Conservation (phyloP, 1,139 yeast genomes). For the Arxiozyma heterogenica region DNA sequence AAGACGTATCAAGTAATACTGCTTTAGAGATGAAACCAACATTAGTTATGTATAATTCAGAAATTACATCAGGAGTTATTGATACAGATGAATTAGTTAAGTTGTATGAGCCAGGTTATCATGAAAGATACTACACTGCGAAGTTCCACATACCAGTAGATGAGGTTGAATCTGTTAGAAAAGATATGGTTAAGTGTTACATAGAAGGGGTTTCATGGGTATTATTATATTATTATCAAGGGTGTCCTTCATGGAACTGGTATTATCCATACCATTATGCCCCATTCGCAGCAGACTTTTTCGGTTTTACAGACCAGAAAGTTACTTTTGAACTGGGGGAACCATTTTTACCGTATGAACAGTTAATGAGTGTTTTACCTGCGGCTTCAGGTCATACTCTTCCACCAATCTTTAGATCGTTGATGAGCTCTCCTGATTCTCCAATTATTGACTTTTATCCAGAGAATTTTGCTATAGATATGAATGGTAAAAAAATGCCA, state of each 20-base stretch:
- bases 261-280: conserved; percentile 96
- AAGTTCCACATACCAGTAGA: conserved; percentile 57
- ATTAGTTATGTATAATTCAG: conserved; percentile 26
- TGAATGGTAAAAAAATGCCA: conserved; percentile 90
- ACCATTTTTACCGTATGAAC: conserved; percentile 92
- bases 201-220: conserved; percentile 97
- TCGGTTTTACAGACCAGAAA: conserved; percentile 48
- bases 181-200: conserved; percentile 60
- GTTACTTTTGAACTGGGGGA: conserved; percentile 59
- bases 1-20: not conserved
- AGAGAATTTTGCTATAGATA: conserved; percentile 77
- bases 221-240: conserved; percentile 84
- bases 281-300: conserved; percentile 89
- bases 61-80: conserved; percentile 26
- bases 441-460: conserved; percentile 91
- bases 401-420: conserved; percentile 72
- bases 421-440: conserved; percentile 74
- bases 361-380: conserved; percentile 93
- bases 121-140: conserved; percentile 64
- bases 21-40: conserved; percentile 11
- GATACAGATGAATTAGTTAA: conserved; percentile 52
- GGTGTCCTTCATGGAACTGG: conserved; percentile 99
- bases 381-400: conserved; percentile 92
- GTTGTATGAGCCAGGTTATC: conserved; percentile 82
- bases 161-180: conserved; percentile 48